These are phyloP conservation scores for Kandelia obovata DNA, from an alignment of 345 rosid genomes.

Conservation along the genomic window DNA sequence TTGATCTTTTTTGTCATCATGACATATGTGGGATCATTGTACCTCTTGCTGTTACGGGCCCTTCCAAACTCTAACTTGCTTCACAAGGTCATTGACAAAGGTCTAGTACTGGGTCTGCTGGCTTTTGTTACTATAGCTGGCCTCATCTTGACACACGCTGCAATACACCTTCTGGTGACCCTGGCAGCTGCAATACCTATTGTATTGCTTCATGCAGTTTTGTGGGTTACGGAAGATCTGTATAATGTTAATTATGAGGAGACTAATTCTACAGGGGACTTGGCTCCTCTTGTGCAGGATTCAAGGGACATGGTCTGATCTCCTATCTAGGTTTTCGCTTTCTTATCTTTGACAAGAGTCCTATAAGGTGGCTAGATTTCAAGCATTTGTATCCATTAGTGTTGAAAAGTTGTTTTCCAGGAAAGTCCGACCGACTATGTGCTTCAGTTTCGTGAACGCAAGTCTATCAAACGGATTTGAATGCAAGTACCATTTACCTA, in stretches of 20 bases:
- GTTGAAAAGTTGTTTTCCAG: too few species aligned
- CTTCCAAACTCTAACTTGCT: slow-evolving; percentile 8
- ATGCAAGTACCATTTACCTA: too few species aligned
- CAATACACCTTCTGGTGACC: slow-evolving; percentile 24
- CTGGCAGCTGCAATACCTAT: slow-evolving; percentile 19
- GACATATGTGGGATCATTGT: slow-evolving; percentile 17
- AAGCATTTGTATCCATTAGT: too few species aligned
- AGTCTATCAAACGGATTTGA: too few species aligned
- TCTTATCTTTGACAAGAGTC: too few species aligned
- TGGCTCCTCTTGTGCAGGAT: slow-evolving; percentile 9
- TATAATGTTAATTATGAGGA: slow-evolving; percentile 1
- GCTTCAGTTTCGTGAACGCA: too few species aligned
- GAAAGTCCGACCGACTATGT: too few species aligned
- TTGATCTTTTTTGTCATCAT: slow-evolving; percentile 14
- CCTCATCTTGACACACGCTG: slow-evolving; percentile 21
- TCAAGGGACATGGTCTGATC: slow-evolving; percentile 7
- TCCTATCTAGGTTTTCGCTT: too few species aligned
- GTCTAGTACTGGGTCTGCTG: slow-evolving; percentile 18
- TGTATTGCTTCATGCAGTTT: slow-evolving; percentile 27
- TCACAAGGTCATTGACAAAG: slow-evolving; percentile 11
- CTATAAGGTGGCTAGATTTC: too few species aligned
- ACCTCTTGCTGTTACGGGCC: slow-evolving; percentile 13
- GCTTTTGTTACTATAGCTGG: slow-evolving; percentile 6
- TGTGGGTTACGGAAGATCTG: slow-evolving; percentile 21
- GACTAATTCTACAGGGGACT: neutral